A percentile compares a stretch with the other conserved stretches of the same genome.
phyloP scores from a whole-genome alignment of 2,329 filamentous ascomycete genomes.

The Atkinsonella texensis region DNA sequence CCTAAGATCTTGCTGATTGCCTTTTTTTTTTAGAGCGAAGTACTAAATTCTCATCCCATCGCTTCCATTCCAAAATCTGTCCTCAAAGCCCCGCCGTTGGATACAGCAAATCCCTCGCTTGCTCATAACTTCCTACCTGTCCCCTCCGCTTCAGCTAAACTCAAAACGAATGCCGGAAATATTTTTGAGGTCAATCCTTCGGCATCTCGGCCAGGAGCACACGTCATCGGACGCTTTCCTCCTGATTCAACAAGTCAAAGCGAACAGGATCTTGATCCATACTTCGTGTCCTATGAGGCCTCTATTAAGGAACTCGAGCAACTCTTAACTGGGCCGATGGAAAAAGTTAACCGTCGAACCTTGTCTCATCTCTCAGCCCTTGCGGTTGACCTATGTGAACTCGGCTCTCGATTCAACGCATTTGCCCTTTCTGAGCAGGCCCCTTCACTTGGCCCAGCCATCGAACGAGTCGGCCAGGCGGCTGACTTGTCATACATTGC shows the following conservation, averaged over 20 bases:
- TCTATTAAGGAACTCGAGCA: slow-evolving; percentile 86
- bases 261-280: slow-evolving; percentile 88
- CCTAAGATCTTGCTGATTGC: slow-evolving; percentile 11
- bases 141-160: slow-evolving; percentile 72
- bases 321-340: slow-evolving; percentile 82
- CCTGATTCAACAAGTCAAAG: slow-evolving; percentile 62
- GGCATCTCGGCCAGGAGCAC: slow-evolving; percentile 31
- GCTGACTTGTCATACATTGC: slow-evolving; percentile 94
- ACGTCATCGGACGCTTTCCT: slow-evolving; percentile 70
- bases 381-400: slow-evolving; percentile 78
- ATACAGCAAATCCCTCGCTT: slow-evolving; percentile 81
- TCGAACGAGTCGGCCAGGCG: slow-evolving; percentile 88
- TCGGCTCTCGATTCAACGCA: slow-evolving; percentile 92
- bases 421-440: slow-evolving; percentile 93
- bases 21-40: slow-evolving; percentile 58
- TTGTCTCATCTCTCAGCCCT: slow-evolving; percentile 74
- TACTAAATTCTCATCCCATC: slow-evolving; percentile 84
- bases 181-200: slow-evolving; percentile 23
- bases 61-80: slow-evolving; percentile 88
- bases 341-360: slow-evolving; percentile 88
- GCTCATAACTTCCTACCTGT: slow-evolving; percentile 83
- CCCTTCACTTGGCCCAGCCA: slow-evolving; percentile 76
- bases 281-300: slow-evolving; percentile 86
- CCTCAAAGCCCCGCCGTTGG: slow-evolving; percentile 86
- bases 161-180: slow-evolving; percentile 46